Evolutionary conservation across 257 asterid genomes (phyloP).

Genomic region (Jacaranda mimosifolia): DNA sequence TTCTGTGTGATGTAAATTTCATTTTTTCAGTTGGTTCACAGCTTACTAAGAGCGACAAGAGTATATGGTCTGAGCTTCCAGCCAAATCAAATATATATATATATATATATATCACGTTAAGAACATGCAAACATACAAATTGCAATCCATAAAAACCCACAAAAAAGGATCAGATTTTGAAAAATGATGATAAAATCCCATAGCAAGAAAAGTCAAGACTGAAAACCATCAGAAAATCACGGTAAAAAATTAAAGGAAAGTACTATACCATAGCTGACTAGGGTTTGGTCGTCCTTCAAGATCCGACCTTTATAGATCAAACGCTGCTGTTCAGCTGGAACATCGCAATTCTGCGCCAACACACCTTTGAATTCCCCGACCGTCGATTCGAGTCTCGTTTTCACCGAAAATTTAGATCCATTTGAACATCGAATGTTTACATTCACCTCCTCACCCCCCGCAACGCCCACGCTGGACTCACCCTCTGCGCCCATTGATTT

Average conservation of each 20-base stretch:
- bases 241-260: constrained; percentile 4
- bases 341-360: constrained; percentile 69
- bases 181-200: background rate
- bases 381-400: constrained; percentile 56
- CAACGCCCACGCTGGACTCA: constrained; percentile 49
- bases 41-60: background rate
- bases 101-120: background rate
- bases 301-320: constrained; percentile 78
- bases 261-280: constrained; percentile 63
- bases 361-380: constrained; percentile 62
- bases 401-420: constrained; percentile 69
- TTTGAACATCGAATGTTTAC: constrained; percentile 71
- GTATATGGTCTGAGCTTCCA: background rate
- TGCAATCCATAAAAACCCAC: background rate
- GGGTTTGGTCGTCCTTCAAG: constrained; percentile 80
- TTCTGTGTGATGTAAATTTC: background rate
- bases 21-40: constrained; percentile 11
- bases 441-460: constrained; percentile 55
- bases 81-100: constrained; percentile 32
- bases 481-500: constrained; percentile 57
- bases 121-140: constrained; percentile 26
- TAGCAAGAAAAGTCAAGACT: background rate
- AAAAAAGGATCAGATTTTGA: constrained; percentile 8
- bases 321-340: constrained; percentile 75
- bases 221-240: background rate